A percentile compares a stretch with the other conserved stretches of the same genome.
phyloP scores from a whole-genome alignment of 164 flowering plant species.

The Warburgia ugandensis region DNA sequence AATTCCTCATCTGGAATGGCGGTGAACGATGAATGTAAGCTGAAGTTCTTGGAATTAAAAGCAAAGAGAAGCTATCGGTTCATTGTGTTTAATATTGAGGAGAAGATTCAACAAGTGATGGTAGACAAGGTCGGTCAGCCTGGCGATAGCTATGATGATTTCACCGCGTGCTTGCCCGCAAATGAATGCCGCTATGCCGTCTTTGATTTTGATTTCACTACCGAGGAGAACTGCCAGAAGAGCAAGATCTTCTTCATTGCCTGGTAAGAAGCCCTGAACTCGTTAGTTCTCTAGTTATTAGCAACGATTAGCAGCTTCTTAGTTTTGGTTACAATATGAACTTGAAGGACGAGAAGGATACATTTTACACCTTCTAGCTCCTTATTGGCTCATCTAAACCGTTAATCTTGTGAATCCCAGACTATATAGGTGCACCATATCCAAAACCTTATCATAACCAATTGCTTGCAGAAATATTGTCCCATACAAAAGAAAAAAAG shows the following conservation, averaged over 20 bases:
- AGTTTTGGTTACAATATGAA: no score
- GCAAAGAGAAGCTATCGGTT: conserved; percentile 59
- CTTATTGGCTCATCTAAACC: no score
- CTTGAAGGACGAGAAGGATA: no score
- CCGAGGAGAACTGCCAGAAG: conserved; percentile 75
- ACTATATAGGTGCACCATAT: no score
- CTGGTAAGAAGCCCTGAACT: conserved; percentile 37
- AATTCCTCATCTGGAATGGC: conserved; percentile 86
- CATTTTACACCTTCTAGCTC: no score
- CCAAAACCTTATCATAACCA: no score
- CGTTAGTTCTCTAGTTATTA: no score
- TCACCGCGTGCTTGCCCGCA: conserved; percentile 46
- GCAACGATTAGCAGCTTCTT: no score
- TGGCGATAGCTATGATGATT: conserved; percentile 53
- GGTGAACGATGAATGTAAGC: conserved; percentile 65
- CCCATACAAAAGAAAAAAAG: no score
- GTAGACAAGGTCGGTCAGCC: conserved; percentile 63
- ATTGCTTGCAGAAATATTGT: no score
- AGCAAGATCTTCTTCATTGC: conserved; percentile 89
- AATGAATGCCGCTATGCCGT: conserved; percentile 80
- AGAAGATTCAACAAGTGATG: conserved; percentile 42
- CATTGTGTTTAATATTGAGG: conserved; percentile 63
- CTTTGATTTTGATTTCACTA: conserved; percentile 69
- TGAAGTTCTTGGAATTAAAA: conserved; percentile 63
- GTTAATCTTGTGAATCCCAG: no score